A percentile compares a stretch with the other conserved stretches of the same genome.
Conservation (phyloP, 768 basidiomycete species). For the Podaxis sp. region DNA sequence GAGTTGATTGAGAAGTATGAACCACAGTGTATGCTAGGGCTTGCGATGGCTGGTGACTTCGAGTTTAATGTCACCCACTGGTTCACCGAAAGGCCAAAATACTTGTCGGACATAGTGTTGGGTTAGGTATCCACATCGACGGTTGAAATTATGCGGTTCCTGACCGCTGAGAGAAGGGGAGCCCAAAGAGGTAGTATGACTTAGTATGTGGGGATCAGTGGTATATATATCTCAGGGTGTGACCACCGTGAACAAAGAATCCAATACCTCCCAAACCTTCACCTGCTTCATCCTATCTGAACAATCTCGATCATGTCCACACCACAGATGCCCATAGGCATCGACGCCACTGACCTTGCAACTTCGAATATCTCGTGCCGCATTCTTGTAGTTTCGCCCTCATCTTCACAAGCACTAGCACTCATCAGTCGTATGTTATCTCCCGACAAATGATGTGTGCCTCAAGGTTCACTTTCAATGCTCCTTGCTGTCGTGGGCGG, state of each 20-base stretch:
- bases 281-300: not conserved
- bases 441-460: slow-evolving; percentile 9
- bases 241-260: not conserved
- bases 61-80: no score
- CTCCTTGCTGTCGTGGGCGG: slow-evolving; percentile 15
- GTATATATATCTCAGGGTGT: slow-evolving; percentile 1
- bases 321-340: not conserved
- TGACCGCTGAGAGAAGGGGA: not conserved
- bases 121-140: not conserved
- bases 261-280: not conserved
- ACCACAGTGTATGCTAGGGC: no score
- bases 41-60: no score
- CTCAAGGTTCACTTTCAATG: slow-evolving; percentile 2
- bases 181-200: not conserved
- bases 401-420: slow-evolving; percentile 24
- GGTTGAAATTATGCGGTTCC: not conserved
- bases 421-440: slow-evolving; percentile 29
- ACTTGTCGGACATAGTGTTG: not conserved
- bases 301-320: slow-evolving; percentile 1
- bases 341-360: slow-evolving; percentile 14
- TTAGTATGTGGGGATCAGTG: not conserved
- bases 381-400: slow-evolving; percentile 31
- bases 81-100: not conserved
- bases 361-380: slow-evolving; percentile 27
- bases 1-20: no score